Conservation (phyloP, 2,329 filamentous ascomycete genomes). For the Alternaria conjuncta region DNA sequence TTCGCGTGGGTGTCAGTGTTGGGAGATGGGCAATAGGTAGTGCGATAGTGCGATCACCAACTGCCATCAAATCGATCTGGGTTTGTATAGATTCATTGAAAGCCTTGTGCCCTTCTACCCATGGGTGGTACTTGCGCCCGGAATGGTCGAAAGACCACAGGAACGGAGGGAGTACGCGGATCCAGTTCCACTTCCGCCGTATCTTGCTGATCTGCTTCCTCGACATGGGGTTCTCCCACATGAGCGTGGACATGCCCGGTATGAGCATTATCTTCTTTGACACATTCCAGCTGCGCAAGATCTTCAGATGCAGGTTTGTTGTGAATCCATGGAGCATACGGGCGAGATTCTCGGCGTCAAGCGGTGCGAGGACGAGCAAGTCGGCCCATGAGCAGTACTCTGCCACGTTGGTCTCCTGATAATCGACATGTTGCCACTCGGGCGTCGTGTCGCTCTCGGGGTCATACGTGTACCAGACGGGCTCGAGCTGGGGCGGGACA, state of each 20-base stretch:
- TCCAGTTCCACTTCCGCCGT: slow-evolving; percentile 83
- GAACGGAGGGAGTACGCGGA: slow-evolving; percentile 79
- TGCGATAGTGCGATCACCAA: slow-evolving; percentile 70
- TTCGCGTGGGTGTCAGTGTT: slow-evolving; percentile 42
- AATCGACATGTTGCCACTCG: slow-evolving; percentile 34
- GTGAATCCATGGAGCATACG: slow-evolving; percentile 88
- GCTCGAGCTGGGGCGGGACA: slow-evolving; percentile 35
- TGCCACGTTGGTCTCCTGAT: slow-evolving; percentile 60
- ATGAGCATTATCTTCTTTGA: slow-evolving; percentile 85
- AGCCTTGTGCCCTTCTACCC: slow-evolving; percentile 67
- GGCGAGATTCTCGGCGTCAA: slow-evolving; percentile 82
- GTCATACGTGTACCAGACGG: slow-evolving; percentile 40
- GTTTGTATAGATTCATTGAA: slow-evolving; percentile 78
- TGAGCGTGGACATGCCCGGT: slow-evolving; percentile 85
- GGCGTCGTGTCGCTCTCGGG: slow-evolving; percentile 23
- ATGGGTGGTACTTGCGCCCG: slow-evolving; percentile 58
- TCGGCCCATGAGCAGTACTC: slow-evolving; percentile 88
- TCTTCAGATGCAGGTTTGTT: slow-evolving; percentile 79
- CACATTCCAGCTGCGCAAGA: slow-evolving; percentile 84
- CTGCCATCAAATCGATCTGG: slow-evolving; percentile 75
- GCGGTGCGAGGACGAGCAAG: slow-evolving; percentile 80
- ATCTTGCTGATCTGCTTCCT: slow-evolving; percentile 87
- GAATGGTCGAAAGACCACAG: slow-evolving; percentile 76
- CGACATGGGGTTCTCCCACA: slow-evolving; percentile 91
- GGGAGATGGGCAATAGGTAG: slow-evolving; percentile 43